These are phyloP conservation scores for Mycosarcoma mackinlayi DNA, from an alignment of 1,284 basidiomycete genomes.

Conservation along the genomic window DNA sequence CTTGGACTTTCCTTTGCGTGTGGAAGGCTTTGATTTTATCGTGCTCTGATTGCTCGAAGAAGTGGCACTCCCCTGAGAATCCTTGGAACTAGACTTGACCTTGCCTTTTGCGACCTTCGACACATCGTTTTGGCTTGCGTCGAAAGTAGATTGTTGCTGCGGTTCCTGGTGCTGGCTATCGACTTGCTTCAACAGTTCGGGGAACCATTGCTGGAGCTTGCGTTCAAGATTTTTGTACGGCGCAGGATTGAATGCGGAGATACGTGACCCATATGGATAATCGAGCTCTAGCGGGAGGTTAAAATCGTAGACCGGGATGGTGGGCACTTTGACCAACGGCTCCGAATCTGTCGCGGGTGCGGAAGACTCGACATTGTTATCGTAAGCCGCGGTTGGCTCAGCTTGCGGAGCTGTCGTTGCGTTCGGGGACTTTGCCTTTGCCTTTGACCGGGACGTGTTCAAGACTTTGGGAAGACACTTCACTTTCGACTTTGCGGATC, in stretches of 20 bases:
- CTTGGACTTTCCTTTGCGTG: conserved; percentile 15
- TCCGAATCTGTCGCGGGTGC: background rate
- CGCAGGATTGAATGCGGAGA: conserved; percentile 32
- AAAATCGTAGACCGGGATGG: conserved; percentile 45
- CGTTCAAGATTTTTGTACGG: conserved; percentile 8
- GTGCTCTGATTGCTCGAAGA: background rate
- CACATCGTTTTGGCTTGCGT: background rate
- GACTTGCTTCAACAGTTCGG: conserved; percentile 8
- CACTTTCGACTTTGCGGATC: background rate
- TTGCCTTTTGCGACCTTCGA: background rate
- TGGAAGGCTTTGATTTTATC: background rate
- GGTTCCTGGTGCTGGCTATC: background rate
- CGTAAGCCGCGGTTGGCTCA: too few species aligned
- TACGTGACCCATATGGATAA: conserved; percentile 5
- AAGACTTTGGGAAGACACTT: background rate
- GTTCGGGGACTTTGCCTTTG: background rate
- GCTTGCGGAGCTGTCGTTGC: too few species aligned
- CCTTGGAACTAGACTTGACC: background rate
- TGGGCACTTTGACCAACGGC: conserved; percentile 6
- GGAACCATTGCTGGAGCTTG: conserved; percentile 26
- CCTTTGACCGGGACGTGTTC: background rate
- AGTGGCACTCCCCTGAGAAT: background rate
- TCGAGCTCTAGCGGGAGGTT: conserved; percentile 37
- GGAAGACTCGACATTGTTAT: too few species aligned
- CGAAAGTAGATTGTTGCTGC: background rate